A percentile compares a stretch with the other conserved stretches of the same genome.
Evolutionary conservation across 192 early-diverging fungal genomes (phyloP).

Genomic region (Podila clonocystis): DNA sequence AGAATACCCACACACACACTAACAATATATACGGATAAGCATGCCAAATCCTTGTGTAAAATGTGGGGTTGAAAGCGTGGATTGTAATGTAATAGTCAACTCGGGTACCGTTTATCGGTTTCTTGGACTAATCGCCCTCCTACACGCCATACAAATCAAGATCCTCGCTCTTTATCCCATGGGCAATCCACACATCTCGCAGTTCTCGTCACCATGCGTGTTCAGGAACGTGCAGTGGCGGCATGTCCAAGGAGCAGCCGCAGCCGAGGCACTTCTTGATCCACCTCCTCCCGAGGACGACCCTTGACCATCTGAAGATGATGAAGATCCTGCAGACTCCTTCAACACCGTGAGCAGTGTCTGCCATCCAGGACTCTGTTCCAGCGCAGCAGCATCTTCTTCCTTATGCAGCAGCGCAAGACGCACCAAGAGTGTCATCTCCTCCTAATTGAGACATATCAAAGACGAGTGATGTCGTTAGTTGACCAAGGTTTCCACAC

Average conservation of each 20-base stretch:
- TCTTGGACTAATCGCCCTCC: not conserved
- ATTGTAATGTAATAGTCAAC: not conserved
- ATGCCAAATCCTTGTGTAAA: not conserved
- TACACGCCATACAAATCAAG: not conserved
- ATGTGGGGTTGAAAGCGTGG: not conserved
- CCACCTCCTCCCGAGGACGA: slow-evolving; percentile 32
- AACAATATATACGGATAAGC: not conserved
- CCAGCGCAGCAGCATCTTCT: slow-evolving; percentile 44
- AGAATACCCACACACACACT: too few relatives aligned
- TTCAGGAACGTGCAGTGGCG: slow-evolving; percentile 88
- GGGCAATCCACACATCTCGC: slow-evolving; percentile 89
- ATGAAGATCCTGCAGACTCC: slow-evolving; percentile 52
- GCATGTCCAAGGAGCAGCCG: slow-evolving; percentile 65
- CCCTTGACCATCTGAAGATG: slow-evolving; percentile 9
- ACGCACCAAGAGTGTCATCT: slow-evolving; percentile 62
- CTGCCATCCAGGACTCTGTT: slow-evolving; percentile 70
- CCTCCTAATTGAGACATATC: slow-evolving; percentile 41
- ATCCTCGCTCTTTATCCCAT: slow-evolving; percentile 30
- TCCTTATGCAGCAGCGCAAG: slow-evolving; percentile 46
- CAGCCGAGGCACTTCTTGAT: slow-evolving; percentile 22
- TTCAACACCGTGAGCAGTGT: slow-evolving; percentile 72
- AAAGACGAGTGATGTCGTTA: not conserved
- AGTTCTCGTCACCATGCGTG: slow-evolving; percentile 63
- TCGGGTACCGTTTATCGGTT: not conserved
- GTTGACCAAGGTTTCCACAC: not conserved